Base-by-base conservation (phyloP, 176 grass and related monocot species). In the Melocanna baccifera region DNA sequence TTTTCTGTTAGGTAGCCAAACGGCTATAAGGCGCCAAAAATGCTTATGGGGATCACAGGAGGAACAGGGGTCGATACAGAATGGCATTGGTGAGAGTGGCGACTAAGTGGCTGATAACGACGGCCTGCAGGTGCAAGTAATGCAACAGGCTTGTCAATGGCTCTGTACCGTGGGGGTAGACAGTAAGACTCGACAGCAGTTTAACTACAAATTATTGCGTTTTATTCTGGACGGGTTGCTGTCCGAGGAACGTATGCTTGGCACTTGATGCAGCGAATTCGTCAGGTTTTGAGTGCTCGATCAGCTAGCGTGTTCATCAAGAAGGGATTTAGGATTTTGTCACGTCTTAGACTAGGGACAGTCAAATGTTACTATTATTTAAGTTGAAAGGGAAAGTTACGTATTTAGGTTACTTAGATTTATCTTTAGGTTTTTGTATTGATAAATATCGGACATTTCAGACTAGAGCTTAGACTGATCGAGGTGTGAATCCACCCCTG, bases 1-100 rank as follows among this genome's bases (percentile, higher is more conserved):
- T 66, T 7, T 62, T 81, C 51, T 1, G 69, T 61, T 62, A n/a
- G 87, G 51, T 76, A 32, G 70, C 48, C 75, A 62, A 76, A 68
- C 71, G 62, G 42, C 56, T 23, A 12, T 9, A 25, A 83, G 18
- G 43, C 23, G 18, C 67, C 76, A 63, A 71, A 69, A 51, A 40
- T 29, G 15, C 16, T 52, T 22, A 9, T 16, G 30, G 72, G 19
- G 41, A 15, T 56, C 45, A 47, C 26, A 46, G 18, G 11, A 73
- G n/a, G 28, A 71, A 12, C 52, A 69, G 53, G 43, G 69, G 7
- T 50, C 7, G 43, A 65, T 62, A n/a, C 57, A 30, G 25, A 36
- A 69, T 32, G 57, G 26, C 51, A 22, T 36, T 52, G 2, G 37
- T 46, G 43, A 45, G 42, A 12, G 43, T 46, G 43, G 43, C 43